Evolutionary conservation across 176 grass and related monocot genomes (phyloP).

Genomic region (Oryza meridionalis): DNA sequence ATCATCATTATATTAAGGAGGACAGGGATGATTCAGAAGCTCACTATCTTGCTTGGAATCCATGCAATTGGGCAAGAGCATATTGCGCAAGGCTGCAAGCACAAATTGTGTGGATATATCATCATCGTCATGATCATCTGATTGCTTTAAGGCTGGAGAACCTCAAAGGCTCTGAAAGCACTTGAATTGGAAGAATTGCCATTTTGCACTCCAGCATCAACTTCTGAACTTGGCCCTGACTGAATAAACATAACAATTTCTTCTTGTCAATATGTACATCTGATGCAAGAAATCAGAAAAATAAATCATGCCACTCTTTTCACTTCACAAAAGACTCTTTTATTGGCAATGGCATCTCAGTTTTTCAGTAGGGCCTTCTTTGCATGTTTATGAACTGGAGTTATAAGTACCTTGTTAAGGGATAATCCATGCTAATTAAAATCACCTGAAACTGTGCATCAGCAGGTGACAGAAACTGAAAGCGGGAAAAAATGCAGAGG

Average conservation of each 20-base stretch:
- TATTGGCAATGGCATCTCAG: not conserved
- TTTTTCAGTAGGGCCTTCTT: not conserved
- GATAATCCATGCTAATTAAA: not conserved
- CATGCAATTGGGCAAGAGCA: constrained; percentile 34
- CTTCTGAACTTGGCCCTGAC: constrained; percentile 12
- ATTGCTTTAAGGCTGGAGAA: constrained; percentile 38
- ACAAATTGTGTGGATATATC: constrained; percentile 18
- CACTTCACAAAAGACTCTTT: not conserved
- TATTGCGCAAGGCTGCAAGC: not conserved
- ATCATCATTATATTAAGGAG: too few relatives aligned
- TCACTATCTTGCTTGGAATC: constrained; percentile 30
- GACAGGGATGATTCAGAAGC: too few relatives aligned
- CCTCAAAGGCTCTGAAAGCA: not conserved
- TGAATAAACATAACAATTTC: not conserved
- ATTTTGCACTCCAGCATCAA: constrained; percentile 33
- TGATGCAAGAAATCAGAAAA: not conserved
- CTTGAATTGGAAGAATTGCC: constrained; percentile 30
- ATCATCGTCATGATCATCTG: constrained; percentile 27
- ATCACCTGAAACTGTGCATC: constrained; percentile 17
- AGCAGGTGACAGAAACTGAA: not conserved
- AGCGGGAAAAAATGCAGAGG: not conserved
- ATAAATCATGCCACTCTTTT: not conserved
- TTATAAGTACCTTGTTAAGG: not conserved
- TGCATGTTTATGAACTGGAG: not conserved
- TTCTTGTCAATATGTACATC: not conserved